phyloP scores from a whole-genome alignment of 2,329 filamentous ascomycete genomes.

The Alternaria triticimaculans region DNA sequence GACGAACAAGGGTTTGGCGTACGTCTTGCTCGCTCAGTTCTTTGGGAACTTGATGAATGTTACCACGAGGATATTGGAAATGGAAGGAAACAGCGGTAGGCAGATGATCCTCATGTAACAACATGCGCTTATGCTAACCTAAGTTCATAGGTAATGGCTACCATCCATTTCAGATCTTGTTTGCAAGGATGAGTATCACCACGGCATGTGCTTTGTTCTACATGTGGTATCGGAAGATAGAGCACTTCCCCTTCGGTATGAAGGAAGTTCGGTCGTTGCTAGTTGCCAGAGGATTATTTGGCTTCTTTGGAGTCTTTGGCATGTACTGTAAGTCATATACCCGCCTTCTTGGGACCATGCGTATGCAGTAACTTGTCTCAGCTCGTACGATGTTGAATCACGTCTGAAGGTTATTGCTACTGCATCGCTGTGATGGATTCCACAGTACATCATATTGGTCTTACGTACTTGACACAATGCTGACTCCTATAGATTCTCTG shows the following conservation, averaged over 20 bases:
- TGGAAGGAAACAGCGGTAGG: conserved; percentile 65
- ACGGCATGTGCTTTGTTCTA: conserved; percentile 70
- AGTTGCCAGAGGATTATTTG: conserved; percentile 70
- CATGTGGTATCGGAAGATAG: conserved; percentile 73
- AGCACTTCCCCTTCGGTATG: conserved; percentile 73
- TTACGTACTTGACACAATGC: conserved; percentile 22
- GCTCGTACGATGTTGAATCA: background rate
- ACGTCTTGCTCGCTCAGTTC: conserved; percentile 77
- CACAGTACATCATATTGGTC: conserved; percentile 5
- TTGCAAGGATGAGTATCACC: conserved; percentile 79
- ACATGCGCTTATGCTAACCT: background rate
- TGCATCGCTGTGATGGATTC: background rate
- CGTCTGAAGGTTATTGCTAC: background rate
- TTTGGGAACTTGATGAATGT: conserved; percentile 90
- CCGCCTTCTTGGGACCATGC: background rate
- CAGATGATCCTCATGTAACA: background rate
- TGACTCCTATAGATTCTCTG: conserved; percentile 59
- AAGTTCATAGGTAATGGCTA: conserved; percentile 62
- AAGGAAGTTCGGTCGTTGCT: conserved; percentile 72
- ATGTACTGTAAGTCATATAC: conserved; percentile 66
- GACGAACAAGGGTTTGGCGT: conserved; percentile 72
- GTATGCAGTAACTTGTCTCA: conserved; percentile 3
- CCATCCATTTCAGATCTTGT: conserved; percentile 80
- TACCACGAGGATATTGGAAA: conserved; percentile 75
- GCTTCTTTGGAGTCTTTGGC: conserved; percentile 79